Evolutionary conservation across 2,329 filamentous ascomycete species (phyloP).

Genomic region (Westerdykella ornata): DNA sequence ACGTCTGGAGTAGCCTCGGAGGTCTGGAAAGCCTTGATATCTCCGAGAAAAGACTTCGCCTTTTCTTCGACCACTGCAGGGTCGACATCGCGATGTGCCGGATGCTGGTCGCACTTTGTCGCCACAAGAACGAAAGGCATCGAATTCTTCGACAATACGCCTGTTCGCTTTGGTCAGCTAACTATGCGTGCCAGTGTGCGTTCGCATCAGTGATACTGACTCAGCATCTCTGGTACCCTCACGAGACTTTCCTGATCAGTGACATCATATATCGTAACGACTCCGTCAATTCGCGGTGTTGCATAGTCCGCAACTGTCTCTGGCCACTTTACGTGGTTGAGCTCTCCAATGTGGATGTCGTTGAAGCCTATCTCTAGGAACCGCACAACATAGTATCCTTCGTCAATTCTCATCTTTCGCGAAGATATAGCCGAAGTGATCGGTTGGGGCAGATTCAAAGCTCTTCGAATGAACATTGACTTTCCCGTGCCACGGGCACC

Average conservation of each 20-base stretch:
- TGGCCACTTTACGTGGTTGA: conserved; percentile 52
- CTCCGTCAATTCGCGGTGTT: conserved; percentile 72
- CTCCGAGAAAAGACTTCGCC: conserved; percentile 57
- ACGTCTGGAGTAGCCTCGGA: conserved; percentile 64
- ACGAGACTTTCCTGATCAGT: conserved; percentile 68
- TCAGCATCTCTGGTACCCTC: conserved; percentile 66
- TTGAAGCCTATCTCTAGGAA: conserved; percentile 51
- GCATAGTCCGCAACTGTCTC: conserved; percentile 55
- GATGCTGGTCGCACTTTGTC: conserved; percentile 79
- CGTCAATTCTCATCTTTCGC: conserved; percentile 53
- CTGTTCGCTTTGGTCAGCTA: conserved; percentile 45
- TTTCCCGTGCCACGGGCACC: conserved; percentile 52
- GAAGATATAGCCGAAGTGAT: conserved; percentile 40
- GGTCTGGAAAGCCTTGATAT: conserved; percentile 63
- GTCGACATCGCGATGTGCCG: conserved; percentile 64
- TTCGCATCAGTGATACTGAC: conserved; percentile 50
- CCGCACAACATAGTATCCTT: conserved; percentile 50
- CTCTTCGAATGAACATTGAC: conserved; percentile 53
- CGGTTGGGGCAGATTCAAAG: conserved; percentile 47
- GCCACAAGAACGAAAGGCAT: conserved; percentile 77
- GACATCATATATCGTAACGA: conserved; percentile 81
- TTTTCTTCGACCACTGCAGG: conserved; percentile 59
- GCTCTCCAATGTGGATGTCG: conserved; percentile 47
- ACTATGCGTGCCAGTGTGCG: not conserved
- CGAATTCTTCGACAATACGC: conserved; percentile 63